Percentiles rank a stretch among this genome's conserved stretches.
Evolutionary conservation across 1,139 yeast genomes (phyloP).

Genomic region (Taphrina wiesneri): DNA sequence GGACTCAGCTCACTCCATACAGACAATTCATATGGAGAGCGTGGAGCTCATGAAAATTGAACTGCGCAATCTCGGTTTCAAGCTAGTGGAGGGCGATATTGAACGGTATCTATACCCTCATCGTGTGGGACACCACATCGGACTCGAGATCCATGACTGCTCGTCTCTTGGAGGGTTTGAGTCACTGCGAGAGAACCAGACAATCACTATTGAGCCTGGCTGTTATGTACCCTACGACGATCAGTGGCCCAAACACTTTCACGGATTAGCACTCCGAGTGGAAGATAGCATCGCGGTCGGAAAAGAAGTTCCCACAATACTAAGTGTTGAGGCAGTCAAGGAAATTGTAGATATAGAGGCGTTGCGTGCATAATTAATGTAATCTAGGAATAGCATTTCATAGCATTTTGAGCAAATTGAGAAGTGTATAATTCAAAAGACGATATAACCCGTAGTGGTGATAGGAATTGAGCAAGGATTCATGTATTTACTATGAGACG

Average conservation of each 20-base stretch:
- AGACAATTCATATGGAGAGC: slow-evolving; percentile 74
- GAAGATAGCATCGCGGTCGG: slow-evolving; percentile 86
- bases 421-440: no score
- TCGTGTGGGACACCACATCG: slow-evolving; percentile 92
- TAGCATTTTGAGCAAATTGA: neutral
- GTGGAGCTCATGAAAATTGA: slow-evolving; percentile 62
- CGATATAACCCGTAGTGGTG: no score
- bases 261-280: slow-evolving; percentile 89
- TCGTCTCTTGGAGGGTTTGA: slow-evolving; percentile 36
- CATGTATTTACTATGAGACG: no score
- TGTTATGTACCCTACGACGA: slow-evolving; percentile 73
- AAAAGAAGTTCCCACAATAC: slow-evolving; percentile 61
- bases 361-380: neutral
- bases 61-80: slow-evolving; percentile 70
- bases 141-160: slow-evolving; percentile 60
- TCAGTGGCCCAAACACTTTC: slow-evolving; percentile 74
- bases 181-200: slow-evolving; percentile 60
- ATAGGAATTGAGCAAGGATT: no score
- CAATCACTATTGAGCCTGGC: slow-evolving; percentile 93
- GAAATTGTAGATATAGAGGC: slow-evolving; percentile 75
- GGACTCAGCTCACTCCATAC: slow-evolving; percentile 56
- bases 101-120: slow-evolving; percentile 73
- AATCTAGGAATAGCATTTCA: neutral
- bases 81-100: slow-evolving; percentile 41
- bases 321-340: slow-evolving; percentile 81